Percentiles rank a stretch among this genome's conserved stretches.
These are phyloP conservation scores for Neoscytalidium dimidiatum DNA, from an alignment of 2,329 filamentous ascomycete genomes.

Conservation along the genomic window DNA sequence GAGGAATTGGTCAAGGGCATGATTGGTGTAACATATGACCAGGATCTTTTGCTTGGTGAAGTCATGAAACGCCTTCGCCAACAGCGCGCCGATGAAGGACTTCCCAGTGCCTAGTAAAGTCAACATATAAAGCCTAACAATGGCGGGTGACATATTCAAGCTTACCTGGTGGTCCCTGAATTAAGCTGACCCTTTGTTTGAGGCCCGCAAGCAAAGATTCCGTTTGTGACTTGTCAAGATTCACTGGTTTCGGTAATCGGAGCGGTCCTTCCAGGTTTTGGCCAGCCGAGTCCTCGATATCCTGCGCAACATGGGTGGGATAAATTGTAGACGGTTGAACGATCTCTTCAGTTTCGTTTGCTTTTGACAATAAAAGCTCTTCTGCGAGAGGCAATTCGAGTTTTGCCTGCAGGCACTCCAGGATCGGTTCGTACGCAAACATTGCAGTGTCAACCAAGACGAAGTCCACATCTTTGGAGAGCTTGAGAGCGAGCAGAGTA, in stretches of 20 bases:
- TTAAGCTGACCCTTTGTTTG: slow-evolving; percentile 56
- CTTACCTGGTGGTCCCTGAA: slow-evolving; percentile 72
- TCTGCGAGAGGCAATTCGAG: slow-evolving; percentile 58
- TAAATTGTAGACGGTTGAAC: not conserved
- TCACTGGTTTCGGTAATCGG: slow-evolving; percentile 32
- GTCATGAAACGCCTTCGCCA: slow-evolving; percentile 58
- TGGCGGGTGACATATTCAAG: not conserved
- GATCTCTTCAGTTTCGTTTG: not conserved
- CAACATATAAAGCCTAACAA: slow-evolving; percentile 2
- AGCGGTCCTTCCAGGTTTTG: slow-evolving; percentile 37
- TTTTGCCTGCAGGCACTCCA: slow-evolving; percentile 60
- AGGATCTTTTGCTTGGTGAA: slow-evolving; percentile 57
- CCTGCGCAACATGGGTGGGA: not conserved
- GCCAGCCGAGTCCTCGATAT: slow-evolving; percentile 23
- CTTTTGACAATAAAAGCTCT: slow-evolving; percentile 47
- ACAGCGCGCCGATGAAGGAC: slow-evolving; percentile 68
- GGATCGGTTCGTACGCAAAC: slow-evolving; percentile 69
- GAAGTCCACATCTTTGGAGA: slow-evolving; percentile 7
- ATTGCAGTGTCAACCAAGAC: slow-evolving; percentile 60
- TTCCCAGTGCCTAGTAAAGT: slow-evolving; percentile 66
- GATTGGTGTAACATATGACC: slow-evolving; percentile 68
- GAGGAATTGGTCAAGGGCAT: slow-evolving; percentile 51
- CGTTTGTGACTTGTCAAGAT: slow-evolving; percentile 57
- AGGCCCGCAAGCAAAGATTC: slow-evolving; percentile 59
- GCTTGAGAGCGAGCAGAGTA: slow-evolving; percentile 49